phyloP scores from a whole-genome alignment of 345 rosid species.

The Raphanus raphanistrum region DNA sequence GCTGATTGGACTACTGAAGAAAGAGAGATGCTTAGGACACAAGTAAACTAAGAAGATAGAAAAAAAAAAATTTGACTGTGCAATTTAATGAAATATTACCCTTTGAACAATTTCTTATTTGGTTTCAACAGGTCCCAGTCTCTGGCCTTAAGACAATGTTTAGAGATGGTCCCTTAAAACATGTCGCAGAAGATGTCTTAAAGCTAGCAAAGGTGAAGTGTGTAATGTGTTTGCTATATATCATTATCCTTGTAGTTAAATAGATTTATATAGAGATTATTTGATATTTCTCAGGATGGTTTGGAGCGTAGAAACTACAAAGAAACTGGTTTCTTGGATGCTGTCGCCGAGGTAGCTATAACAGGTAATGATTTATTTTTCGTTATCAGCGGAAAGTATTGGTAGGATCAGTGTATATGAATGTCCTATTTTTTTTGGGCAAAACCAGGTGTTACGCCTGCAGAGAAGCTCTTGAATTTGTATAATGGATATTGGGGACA shows the following conservation, averaged over 20 bases:
- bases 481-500: constrained; percentile 76
- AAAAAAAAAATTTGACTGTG: constrained; percentile 31
- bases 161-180: constrained; percentile 59
- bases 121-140: constrained; percentile 61
- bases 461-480: constrained; percentile 70
- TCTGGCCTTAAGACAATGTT: constrained; percentile 79
- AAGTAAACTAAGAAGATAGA: neutral
- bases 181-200: constrained; percentile 72
- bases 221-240: neutral
- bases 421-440: neutral
- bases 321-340: constrained; percentile 76
- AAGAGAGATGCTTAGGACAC: constrained; percentile 73
- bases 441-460: constrained; percentile 67
- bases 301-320: constrained; percentile 83
- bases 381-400: neutral
- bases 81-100: neutral
- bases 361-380: constrained; percentile 54
- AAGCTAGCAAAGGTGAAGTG: constrained; percentile 63
- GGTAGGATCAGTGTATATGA: neutral
- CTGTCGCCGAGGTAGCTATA: constrained; percentile 62
- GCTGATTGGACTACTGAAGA: constrained; percentile 83
- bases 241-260: neutral
- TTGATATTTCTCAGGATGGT: constrained; percentile 56
- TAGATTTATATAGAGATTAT: neutral
- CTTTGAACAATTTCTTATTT: neutral